Conservation (phyloP, 2,329 filamentous ascomycete genomes). For the Fusarium pseudocircinatum region DNA sequence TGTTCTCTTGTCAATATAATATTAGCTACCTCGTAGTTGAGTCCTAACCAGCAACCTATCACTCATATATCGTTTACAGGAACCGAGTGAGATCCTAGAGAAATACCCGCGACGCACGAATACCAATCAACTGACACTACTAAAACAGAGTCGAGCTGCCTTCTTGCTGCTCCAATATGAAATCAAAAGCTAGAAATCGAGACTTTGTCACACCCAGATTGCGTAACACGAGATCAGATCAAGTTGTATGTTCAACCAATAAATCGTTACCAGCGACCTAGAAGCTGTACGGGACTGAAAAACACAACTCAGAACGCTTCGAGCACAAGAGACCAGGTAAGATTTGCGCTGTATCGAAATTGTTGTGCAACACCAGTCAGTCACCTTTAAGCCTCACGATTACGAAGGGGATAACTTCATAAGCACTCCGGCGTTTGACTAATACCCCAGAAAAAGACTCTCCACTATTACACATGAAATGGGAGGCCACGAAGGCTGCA, state of each 20-base stretch:
- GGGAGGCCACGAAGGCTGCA: background rate
- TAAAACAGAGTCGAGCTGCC: background rate
- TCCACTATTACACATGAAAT: conserved; percentile 12
- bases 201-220: background rate
- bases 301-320: background rate
- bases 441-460: conserved; percentile 20
- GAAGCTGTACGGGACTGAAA: background rate
- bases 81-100: background rate
- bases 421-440: background rate
- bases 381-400: background rate
- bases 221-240: background rate
- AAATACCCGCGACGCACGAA: background rate
- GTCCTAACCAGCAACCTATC: background rate
- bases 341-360: background rate
- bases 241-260: background rate
- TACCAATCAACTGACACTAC: background rate
- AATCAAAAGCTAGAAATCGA: background rate
- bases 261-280: background rate
- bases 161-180: background rate
- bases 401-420: background rate
- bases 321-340: background rate
- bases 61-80: background rate
- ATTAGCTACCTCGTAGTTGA: background rate
- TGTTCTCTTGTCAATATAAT: background rate
- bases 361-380: background rate